phyloP scores from a whole-genome alignment of 1,139 yeast genomes.

The Nakaseomyces nivariensis region DNA sequence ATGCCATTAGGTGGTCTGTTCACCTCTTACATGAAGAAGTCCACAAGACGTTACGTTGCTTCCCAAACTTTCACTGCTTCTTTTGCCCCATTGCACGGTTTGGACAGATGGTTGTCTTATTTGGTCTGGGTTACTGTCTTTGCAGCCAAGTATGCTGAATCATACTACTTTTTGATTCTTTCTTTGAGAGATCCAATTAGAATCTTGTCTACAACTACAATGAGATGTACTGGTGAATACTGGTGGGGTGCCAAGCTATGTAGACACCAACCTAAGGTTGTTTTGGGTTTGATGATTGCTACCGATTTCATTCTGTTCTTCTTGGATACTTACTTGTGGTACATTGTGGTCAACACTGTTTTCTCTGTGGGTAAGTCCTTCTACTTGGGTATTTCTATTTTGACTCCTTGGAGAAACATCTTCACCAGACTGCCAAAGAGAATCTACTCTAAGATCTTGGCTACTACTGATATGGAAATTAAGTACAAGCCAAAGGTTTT shows the following conservation, averaged over 20 bases:
- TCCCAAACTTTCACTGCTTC: conserved; percentile 95
- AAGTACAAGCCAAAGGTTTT: conserved; percentile 97
- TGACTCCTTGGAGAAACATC: conserved; percentile 99
- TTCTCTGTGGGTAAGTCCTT: conserved; percentile 96
- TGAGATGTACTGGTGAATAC: conserved; percentile 81
- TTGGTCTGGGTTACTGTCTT: conserved; percentile 83
- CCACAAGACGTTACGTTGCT: conserved; percentile 83
- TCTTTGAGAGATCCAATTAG: conserved; percentile 93
- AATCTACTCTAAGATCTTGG: conserved; percentile 92
- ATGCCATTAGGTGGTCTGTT: conserved; percentile 98
- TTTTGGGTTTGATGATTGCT: conserved; percentile 81
- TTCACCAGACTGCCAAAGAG: conserved; percentile 97
- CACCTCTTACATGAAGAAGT: conserved; percentile 82
- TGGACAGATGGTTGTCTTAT: conserved; percentile 96
- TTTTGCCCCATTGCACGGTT: conserved; percentile 67
- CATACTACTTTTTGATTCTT: conserved; percentile 84
- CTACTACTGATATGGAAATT: conserved; percentile 98
- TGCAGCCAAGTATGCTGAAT: conserved; percentile 79
- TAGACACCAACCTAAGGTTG: conserved; percentile 76
- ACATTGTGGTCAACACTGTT: conserved; percentile 86
- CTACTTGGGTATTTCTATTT: conserved; percentile 94
- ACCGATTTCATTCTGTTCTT: conserved; percentile 92
- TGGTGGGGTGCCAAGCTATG: conserved; percentile 77
- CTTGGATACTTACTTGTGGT: conserved; percentile 98
- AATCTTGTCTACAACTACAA: conserved; percentile 48